Base-by-base conservation (phyloP, 2,329 filamentous ascomycete genomes). In the Pseudopithomyces chartarum region DNA sequence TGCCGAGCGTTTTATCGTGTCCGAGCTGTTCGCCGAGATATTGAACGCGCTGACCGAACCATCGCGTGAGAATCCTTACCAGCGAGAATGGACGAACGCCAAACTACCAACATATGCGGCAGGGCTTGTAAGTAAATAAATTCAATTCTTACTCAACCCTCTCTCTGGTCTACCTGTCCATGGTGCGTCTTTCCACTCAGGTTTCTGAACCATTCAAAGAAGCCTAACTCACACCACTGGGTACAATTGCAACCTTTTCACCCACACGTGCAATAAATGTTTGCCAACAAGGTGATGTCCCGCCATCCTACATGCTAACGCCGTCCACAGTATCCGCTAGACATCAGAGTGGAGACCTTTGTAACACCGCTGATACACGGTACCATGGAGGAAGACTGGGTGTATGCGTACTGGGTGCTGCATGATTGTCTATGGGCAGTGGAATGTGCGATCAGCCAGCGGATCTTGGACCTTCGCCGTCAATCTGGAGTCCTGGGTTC, bases 351-450 rank as follows among this genome's bases (percentile, higher is more conserved):
- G 29, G 67, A 69, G 48, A 62, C 57, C 7, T 68, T 68, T 45
- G 57, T 69, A 13, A 63, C 62, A 7, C 54, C 60, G 39, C 54
- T 67, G 7, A 63, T 68, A 22, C 61, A 66, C 34, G 65, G 64
- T 6, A 63, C 58, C 1, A 60, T 63, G 58, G 65, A 69, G 53
- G 64, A 68, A 17, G 70, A 74, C 32, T 73, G 71, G 57, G 57
- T 73, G 32, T 58, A 66, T 44, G 66, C 73, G 8, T 75, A 75
- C 52, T 73, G 65, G 59, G 64, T 70, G 8, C 50, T 76, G 7
- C 73, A 67, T 42, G 74, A 76, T 52, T 67, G 67, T 32, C 47
- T 73, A 34, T 75, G 73, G 70, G 71, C 73, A 1, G 63, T 68
- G 6, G 74, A 76, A 55, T 70, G 64, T 38, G 71, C 71, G 8